Conservation (phyloP, 2,329 filamentous ascomycete genomes). For the Xylariaceae sp. region DNA sequence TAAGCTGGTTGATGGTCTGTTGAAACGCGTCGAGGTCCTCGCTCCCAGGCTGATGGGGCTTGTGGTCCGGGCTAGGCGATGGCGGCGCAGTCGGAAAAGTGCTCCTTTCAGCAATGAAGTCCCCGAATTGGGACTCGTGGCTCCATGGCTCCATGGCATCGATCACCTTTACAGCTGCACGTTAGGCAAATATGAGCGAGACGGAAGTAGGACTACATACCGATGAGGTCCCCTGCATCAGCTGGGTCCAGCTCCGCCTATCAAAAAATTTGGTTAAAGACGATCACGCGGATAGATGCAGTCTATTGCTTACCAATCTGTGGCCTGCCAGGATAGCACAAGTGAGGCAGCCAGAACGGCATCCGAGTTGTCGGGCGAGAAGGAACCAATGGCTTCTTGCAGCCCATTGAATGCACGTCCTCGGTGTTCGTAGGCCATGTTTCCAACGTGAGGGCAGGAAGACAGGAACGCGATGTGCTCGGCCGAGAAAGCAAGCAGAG, state of each 20-base stretch:
- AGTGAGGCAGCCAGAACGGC: conserved; percentile 87
- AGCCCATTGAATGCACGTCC: conserved; percentile 79
- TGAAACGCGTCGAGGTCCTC: conserved; percentile 65
- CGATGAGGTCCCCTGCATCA: conserved; percentile 85
- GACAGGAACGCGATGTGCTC: conserved; percentile 89
- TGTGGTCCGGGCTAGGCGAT: conserved; percentile 54
- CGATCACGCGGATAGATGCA: conserved; percentile 21
- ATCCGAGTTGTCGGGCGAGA: conserved; percentile 82
- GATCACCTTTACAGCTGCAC: conserved; percentile 54
- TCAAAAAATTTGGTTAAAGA: conserved; percentile 27
- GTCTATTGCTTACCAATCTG: conserved; percentile 70
- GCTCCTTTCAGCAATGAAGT: conserved; percentile 74
- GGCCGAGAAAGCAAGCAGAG: conserved; percentile 86
- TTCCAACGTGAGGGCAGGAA: conserved; percentile 74
- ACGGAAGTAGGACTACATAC: conserved; percentile 42
- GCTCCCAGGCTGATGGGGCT: conserved; percentile 54
- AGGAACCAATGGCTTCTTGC: conserved; percentile 77
- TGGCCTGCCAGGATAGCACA: conserved; percentile 90
- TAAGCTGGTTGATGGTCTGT: conserved; percentile 57
- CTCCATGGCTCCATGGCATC: conserved; percentile 89
- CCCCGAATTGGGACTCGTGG: conserved; percentile 77
- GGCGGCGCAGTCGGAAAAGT: conserved; percentile 61
- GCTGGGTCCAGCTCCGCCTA: conserved; percentile 86
- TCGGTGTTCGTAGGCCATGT: conserved; percentile 83
- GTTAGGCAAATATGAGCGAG: conserved; percentile 17